Evolutionary conservation across 495 filamentous ascomycete genomes (phyloP), one percentile per base, ranked within the genome.

Genomic region (Lindgomyces ingoldianus): DNA sequence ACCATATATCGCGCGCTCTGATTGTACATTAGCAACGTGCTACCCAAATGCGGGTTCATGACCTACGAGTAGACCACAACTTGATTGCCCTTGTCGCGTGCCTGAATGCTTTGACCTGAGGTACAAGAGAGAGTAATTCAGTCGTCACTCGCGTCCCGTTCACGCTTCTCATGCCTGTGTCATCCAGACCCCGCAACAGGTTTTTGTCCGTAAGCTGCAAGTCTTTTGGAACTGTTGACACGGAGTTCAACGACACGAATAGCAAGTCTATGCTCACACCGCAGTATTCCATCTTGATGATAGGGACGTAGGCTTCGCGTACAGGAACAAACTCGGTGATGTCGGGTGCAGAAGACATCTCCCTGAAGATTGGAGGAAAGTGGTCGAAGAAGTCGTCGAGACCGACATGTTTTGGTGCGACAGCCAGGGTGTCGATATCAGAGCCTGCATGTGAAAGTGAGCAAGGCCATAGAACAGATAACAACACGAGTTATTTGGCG

Each of bases 191-290:
- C 62, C 91, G 86, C 45, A 98, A 76, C 27, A 96, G 83, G 64
- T 85, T 87, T 66, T 91, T 91, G 73, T 94, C 91, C 52, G 85
- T 87, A 61, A 98, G 75, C 8, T 87, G 85, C 16, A 93, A 81
- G 44, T 89, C 85, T 41, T 82, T 77, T 0, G 91, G 87, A 24
- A 98, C 83, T 29, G 89, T 84, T 25, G 83, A 83, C 10, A 91
- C 71, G 6, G 80, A 81, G 33, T 97, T 81, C 41, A 90, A 85
- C 45, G 90, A 64, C 25, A 51, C 90, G 73, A 96, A 98, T 68
- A 97, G 93, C 62, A 98, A 75, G 83, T 98, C 94, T 68, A 98
- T 93, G 71, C 89, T 92, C 70, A 98, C 93, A 6, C 89, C 91
- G 58, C 84, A 87, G 53, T 93, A 85, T 72, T 96, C 88, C 62